Percentiles rank a stretch among this genome's conserved stretches.
phyloP scores from a whole-genome alignment of 176 grass and related monocot genomes.

The Bonia amplexicaulis region DNA sequence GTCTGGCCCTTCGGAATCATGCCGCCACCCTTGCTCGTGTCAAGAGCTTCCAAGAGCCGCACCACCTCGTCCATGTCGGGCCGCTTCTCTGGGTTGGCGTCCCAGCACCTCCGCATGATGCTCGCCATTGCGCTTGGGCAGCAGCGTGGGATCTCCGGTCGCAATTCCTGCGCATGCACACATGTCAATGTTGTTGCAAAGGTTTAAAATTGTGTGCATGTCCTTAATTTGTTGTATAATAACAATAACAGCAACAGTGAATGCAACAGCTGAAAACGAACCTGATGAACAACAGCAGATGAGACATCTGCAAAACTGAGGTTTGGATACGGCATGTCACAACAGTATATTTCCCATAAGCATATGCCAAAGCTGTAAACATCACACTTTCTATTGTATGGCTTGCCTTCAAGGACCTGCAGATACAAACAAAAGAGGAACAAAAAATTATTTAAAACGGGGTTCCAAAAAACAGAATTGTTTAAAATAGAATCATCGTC shows the following conservation, averaged over 20 bases:
- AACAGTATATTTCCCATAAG: constrained; percentile 83
- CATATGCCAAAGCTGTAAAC: constrained; percentile 78
- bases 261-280: constrained; percentile 18
- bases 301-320: constrained; percentile 72
- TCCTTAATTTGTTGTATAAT: neutral
- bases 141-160: constrained; percentile 61
- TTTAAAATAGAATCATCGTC: neutral
- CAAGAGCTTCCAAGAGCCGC: constrained; percentile 50
- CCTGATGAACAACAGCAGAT: constrained; percentile 68
- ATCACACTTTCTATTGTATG: constrained; percentile 75
- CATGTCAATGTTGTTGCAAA: neutral
- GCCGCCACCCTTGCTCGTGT: constrained; percentile 71
- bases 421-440: neutral
- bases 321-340: constrained; percentile 78
- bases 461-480: neutral
- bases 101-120: constrained; percentile 89
- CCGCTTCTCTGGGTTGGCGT: constrained; percentile 60
- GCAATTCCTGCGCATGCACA: constrained; percentile 40
- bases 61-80: constrained; percentile 83
- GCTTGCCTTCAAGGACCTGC: constrained; percentile 73
- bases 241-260: neutral
- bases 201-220: neutral
- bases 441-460: neutral
- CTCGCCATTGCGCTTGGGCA: constrained; percentile 53
- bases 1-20: constrained; percentile 64